Evolutionary conservation across 2,329 filamentous ascomycete genomes (phyloP).

Genomic region (Pestalotiopsis sp.): DNA sequence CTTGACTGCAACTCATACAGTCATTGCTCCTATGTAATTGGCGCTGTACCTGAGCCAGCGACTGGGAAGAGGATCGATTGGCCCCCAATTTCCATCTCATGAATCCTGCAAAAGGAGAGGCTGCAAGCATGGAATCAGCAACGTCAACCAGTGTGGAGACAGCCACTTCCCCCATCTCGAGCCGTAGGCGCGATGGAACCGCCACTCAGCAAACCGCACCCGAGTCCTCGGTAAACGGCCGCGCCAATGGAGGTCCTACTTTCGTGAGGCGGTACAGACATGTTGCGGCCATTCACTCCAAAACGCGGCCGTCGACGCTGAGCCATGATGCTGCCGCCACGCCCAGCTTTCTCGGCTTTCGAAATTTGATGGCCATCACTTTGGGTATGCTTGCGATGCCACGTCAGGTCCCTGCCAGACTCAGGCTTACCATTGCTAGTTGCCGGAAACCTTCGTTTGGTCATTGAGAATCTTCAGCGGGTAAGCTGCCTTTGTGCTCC

Average conservation of each 20-base stretch:
- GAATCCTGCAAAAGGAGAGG: slow-evolving; percentile 13
- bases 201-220: neutral
- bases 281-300: slow-evolving; percentile 82
- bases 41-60: neutral
- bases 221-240: neutral
- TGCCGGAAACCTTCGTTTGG: slow-evolving; percentile 88
- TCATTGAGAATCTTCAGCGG: slow-evolving; percentile 97
- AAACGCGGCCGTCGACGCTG: slow-evolving; percentile 74
- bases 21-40: neutral
- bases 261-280: slow-evolving; percentile 80
- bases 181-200: slow-evolving; percentile 22
- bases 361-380: slow-evolving; percentile 95
- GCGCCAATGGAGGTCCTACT: slow-evolving; percentile 21
- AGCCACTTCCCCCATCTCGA: slow-evolving; percentile 20
- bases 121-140: slow-evolving; percentile 41
- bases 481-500: slow-evolving; percentile 42
- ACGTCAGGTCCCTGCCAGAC: neutral
- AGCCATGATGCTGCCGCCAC: slow-evolving; percentile 77
- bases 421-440: slow-evolving; percentile 51
- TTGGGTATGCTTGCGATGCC: slow-evolving; percentile 59
- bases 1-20: neutral
- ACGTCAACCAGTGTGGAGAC: slow-evolving; percentile 40
- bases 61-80: neutral
- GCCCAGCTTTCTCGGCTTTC: slow-evolving; percentile 89
- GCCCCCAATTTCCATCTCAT: slow-evolving; percentile 4